These are phyloP conservation scores for Pseudophaeomoniella oleicola DNA, from an alignment of 2,329 filamentous ascomycete genomes.

Conservation along the genomic window DNA sequence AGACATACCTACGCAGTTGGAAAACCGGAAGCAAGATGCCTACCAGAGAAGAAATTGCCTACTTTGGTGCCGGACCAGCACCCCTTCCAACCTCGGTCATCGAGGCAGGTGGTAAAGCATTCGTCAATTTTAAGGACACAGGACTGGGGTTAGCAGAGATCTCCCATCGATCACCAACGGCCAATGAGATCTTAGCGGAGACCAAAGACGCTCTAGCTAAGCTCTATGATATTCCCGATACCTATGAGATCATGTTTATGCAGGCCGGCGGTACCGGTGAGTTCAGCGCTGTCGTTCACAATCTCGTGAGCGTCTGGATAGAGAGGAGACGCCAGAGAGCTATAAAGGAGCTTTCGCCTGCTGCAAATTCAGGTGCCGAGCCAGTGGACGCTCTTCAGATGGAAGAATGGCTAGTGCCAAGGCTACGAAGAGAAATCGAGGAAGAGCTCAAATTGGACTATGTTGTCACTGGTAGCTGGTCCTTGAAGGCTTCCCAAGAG, in stretches of 20 bases:
- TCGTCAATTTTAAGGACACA: slow-evolving; percentile 67
- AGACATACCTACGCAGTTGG: too few species aligned
- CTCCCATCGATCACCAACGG: slow-evolving; percentile 70
- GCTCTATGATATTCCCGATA: slow-evolving; percentile 68
- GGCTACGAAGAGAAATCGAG: slow-evolving; percentile 50
- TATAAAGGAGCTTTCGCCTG: slow-evolving; percentile 36
- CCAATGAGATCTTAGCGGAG: slow-evolving; percentile 63
- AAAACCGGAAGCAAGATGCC: slow-evolving; percentile 53
- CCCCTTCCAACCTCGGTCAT: slow-evolving; percentile 68
- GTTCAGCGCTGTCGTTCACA: slow-evolving; percentile 73
- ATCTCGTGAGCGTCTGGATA: slow-evolving; percentile 73
- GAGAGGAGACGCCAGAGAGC: slow-evolving; percentile 49
- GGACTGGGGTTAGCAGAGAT: slow-evolving; percentile 83
- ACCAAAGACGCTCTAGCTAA: slow-evolving; percentile 59
- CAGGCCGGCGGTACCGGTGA: slow-evolving; percentile 74
- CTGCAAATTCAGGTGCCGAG: slow-evolving; percentile 14
- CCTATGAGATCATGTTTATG: slow-evolving; percentile 82
- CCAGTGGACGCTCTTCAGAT: slow-evolving; percentile 35
- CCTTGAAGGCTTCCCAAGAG: slow-evolving; percentile 76
- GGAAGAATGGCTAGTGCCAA: slow-evolving; percentile 41
- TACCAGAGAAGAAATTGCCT: slow-evolving; percentile 58
- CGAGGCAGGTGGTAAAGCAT: slow-evolving; percentile 57
- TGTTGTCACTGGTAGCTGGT: slow-evolving; percentile 81
- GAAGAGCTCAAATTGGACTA: slow-evolving; percentile 73
- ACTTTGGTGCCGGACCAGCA: slow-evolving; percentile 88